Conservation (phyloP, 2,329 filamentous ascomycete species). For the Thelonectria olida region DNA sequence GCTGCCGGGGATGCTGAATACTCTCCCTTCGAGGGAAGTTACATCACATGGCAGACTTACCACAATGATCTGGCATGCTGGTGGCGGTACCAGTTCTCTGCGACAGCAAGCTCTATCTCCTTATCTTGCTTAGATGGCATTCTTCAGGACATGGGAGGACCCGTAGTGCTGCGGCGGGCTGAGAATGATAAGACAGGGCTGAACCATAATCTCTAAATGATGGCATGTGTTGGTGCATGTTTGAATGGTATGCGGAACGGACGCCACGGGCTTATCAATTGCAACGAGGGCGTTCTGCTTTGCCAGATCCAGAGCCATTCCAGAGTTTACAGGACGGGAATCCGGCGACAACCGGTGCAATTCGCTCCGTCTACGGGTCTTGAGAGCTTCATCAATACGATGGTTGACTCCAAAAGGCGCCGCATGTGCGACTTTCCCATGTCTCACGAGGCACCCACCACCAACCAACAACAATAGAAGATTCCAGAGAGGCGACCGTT, state of each 20-base stretch:
- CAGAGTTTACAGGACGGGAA: slow-evolving; percentile 50
- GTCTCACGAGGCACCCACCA: slow-evolving; percentile 28
- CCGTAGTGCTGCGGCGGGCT: no score
- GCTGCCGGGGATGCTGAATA: no score
- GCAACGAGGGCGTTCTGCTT: neutral
- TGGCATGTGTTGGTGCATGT: neutral
- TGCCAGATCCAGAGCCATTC: neutral
- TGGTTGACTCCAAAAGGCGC: slow-evolving; percentile 60
- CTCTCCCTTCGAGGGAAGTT: no score
- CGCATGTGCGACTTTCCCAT: slow-evolving; percentile 66
- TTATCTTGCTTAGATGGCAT: no score
- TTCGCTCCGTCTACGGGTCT: no score
- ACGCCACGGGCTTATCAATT: neutral
- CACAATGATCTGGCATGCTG: no score
- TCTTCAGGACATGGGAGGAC: no score
- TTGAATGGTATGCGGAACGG: neutral
- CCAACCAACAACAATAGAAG: slow-evolving; percentile 55
- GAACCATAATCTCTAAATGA: neutral
- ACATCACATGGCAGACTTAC: no score
- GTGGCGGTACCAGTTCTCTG: no score
- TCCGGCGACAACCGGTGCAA: no score
- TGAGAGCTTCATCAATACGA: no score
- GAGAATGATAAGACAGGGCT: neutral
- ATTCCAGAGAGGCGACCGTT: slow-evolving; percentile 60
- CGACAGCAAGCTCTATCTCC: no score